These are phyloP conservation scores for Mycosphaerella sp. DNA, from an alignment of 2,329 filamentous ascomycete genomes.

Conservation along the genomic window DNA sequence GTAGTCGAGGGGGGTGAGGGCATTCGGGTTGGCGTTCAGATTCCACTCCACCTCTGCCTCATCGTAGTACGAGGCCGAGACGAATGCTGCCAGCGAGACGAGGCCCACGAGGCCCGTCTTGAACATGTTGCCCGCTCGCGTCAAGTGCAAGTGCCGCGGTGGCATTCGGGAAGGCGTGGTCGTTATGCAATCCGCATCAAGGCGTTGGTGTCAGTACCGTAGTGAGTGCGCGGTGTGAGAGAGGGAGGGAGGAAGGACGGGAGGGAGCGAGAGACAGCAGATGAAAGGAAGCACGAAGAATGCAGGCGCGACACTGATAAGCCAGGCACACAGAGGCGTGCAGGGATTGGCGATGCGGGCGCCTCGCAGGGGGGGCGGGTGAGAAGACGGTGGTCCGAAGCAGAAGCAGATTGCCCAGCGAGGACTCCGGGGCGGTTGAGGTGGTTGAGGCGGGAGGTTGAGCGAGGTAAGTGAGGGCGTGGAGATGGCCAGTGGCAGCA, in stretches of 20 bases:
- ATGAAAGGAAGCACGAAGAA: neutral
- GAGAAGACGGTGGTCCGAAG: slow-evolving; percentile 15
- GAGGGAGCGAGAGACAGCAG: neutral
- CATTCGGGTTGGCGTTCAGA: slow-evolving; percentile 54
- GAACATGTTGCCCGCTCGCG: slow-evolving; percentile 21
- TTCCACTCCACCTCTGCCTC: slow-evolving; percentile 51
- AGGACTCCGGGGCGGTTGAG: neutral
- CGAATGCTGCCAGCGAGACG: slow-evolving; percentile 19
- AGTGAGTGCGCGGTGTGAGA: neutral
- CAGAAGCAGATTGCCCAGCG: neutral
- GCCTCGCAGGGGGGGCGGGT: slow-evolving; percentile 16
- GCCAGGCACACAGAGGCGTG: slow-evolving; percentile 3
- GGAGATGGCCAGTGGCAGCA: slow-evolving; percentile 4
- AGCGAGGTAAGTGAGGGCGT: slow-evolving; percentile 13
- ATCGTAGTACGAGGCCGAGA: slow-evolving; percentile 41
- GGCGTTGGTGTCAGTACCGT: neutral
- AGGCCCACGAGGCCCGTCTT: slow-evolving; percentile 22
- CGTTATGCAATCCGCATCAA: slow-evolving; percentile 21
- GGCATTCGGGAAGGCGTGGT: slow-evolving; percentile 14
- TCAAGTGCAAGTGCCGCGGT: slow-evolving; percentile 16
- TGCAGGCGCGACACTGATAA: slow-evolving; percentile 4
- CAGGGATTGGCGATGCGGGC: slow-evolving; percentile 12
- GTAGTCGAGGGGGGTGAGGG: slow-evolving; percentile 54
- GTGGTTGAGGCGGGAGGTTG: neutral
- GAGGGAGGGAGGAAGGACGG: too few species aligned